A percentile compares a stretch with the other conserved stretches of the same genome.
Conservation (phyloP, 495 filamentous ascomycete genomes). For the Penicillium psychrofluorescens region DNA sequence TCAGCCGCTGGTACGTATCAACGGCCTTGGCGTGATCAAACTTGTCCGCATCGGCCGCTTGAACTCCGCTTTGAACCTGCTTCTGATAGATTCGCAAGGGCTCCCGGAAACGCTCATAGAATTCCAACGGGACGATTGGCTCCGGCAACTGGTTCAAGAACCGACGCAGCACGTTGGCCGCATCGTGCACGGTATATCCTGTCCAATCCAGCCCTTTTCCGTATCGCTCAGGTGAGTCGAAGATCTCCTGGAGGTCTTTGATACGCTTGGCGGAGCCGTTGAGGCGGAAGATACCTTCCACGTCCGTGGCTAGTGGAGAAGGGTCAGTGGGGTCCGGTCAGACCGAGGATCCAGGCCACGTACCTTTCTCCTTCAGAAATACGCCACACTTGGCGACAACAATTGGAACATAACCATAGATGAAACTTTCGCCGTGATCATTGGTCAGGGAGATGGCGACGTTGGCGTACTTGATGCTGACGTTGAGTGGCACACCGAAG, state of each 20-base stretch:
- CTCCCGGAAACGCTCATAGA: conserved; percentile 85
- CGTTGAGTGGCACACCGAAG: conserved; percentile 88
- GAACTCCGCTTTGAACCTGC: conserved; percentile 40
- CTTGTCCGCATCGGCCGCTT: conserved; percentile 27
- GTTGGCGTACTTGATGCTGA: conserved; percentile 96
- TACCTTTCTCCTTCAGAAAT: conserved; percentile 97
- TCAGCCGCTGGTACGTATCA: conserved; percentile 74
- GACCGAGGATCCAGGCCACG: conserved; percentile 5
- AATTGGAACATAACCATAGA: conserved; percentile 98
- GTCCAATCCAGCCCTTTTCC: conserved; percentile 96
- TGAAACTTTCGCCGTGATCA: conserved; percentile 85
- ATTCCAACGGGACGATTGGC: conserved; percentile 90
- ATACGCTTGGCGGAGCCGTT: conserved; percentile 97
- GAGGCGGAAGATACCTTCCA: conserved; percentile 95
- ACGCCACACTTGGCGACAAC: conserved; percentile 98
- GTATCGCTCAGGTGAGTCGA: conserved; percentile 92
- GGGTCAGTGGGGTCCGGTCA: conserved; percentile 2
- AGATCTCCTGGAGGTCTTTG: conserved; percentile 86
- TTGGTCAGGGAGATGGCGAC: conserved; percentile 95
- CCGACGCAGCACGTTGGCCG: conserved; percentile 89
- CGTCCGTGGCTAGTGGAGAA: conserved; percentile 66
- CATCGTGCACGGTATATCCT: conserved; percentile 98
- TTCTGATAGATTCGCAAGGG: conserved; percentile 72
- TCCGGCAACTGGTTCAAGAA: conserved; percentile 93
- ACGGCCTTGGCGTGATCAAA: conserved; percentile 78